Evolutionary conservation across 2,329 filamentous ascomycete genomes (phyloP).

Genomic region (Verticillium isaacii): DNA sequence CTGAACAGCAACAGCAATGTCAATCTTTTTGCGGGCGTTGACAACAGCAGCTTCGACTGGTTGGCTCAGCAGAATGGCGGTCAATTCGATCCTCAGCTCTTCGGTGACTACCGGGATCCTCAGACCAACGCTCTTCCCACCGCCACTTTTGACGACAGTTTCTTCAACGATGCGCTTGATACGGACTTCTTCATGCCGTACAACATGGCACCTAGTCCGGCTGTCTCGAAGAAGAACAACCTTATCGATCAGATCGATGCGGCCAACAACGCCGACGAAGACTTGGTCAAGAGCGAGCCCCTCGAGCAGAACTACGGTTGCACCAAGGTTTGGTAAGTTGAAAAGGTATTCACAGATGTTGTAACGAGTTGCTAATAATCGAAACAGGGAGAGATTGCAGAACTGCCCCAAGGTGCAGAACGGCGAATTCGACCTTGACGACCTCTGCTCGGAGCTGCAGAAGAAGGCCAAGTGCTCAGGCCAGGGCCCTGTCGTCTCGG

Average conservation of each 20-base stretch:
- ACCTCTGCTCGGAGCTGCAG: constrained; percentile 85
- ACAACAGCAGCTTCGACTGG: constrained; percentile 63
- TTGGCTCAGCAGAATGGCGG: constrained; percentile 76
- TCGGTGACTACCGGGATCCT: constrained; percentile 87
- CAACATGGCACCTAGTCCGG: constrained; percentile 54
- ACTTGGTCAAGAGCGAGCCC: constrained; percentile 39
- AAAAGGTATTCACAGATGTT: neutral
- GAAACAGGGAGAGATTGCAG: constrained; percentile 79
- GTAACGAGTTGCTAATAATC: constrained; percentile 31
- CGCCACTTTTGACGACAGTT: constrained; percentile 64
- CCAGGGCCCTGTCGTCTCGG: constrained; percentile 80
- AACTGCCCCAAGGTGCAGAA: constrained; percentile 81
- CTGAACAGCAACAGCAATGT: neutral
- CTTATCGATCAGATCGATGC: constrained; percentile 76
- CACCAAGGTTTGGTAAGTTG: constrained; percentile 84
- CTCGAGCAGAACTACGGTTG: constrained; percentile 63
- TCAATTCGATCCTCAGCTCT: constrained; percentile 86
- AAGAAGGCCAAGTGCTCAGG: constrained; percentile 96
- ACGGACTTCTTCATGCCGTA: constrained; percentile 78
- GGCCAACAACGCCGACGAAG: constrained; percentile 66
- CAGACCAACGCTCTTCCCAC: constrained; percentile 72
- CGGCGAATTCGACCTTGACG: constrained; percentile 90
- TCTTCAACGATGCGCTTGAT: constrained; percentile 74
- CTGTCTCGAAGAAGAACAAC: constrained; percentile 54
- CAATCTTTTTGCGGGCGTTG: constrained; percentile 30